Evolutionary conservation across 345 rosid genomes (phyloP), one percentile per base, ranked within the genome.

Genomic region (Erodium maritimum): DNA sequence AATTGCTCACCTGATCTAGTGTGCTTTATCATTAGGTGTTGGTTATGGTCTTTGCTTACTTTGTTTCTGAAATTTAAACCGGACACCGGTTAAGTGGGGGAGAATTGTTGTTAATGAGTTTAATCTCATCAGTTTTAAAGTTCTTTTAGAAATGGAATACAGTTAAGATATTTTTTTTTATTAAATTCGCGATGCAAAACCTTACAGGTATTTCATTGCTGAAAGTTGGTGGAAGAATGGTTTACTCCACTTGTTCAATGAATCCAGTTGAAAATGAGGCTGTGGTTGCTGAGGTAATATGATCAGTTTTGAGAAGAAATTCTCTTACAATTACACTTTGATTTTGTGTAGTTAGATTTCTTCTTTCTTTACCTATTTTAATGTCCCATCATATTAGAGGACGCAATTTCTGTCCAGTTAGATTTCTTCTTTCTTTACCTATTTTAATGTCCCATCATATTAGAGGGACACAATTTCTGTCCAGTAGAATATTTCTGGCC

Each of bases 231-330:
- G 99, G 99, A 59, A 85, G 86, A 80, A 89, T 93, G 90, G 86
- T 93, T 65, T 93, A 93, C 79, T 93, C 96, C 3, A 89, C 99
- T 56, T 93, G 96, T 71, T 87, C 96, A n/a, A 85, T 89, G 96
- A 89, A 93, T 76, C 96, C 96, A 65, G 82, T 93, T 55, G 96
- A 93, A 78, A 67, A 93, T 71, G 99, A 93, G 76, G 99, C 97
- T 50, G 99, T 93, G 71, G 94, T 93, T 73, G 86, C 95, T 65
- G 94, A 87, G 84, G 99, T 89, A 80, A 69, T 60, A 17, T 37
- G 62, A 42, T 51, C 11, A 55, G 0, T 19, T 21, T 55, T 23
- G 9, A 11, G 37, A 29, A 29, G 37, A 29, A 29, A 29, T 6
- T 11, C 9, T 29, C 4, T 29, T 29, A 29, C 21, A 51, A 4